A percentile compares a stretch with the other conserved stretches of the same genome.
These are phyloP conservation scores for Boletus tomentosulus DNA, from an alignment of 768 basidiomycete genomes.

Conservation along the genomic window DNA sequence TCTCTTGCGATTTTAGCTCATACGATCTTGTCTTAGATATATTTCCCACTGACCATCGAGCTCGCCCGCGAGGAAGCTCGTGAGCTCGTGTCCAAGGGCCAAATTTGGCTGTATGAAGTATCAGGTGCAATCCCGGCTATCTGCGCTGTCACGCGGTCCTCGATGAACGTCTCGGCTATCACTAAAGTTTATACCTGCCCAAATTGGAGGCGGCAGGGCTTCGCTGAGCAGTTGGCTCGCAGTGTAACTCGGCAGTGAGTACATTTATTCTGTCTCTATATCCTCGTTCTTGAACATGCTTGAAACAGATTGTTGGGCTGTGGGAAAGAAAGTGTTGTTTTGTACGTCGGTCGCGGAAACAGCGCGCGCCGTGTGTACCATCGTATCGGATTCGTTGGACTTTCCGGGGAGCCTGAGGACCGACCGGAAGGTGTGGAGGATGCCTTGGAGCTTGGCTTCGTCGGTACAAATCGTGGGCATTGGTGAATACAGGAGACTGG, in stretches of 20 bases:
- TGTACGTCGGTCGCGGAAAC: slow-evolving; percentile 54
- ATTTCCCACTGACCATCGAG: slow-evolving; percentile 40
- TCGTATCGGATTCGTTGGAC: slow-evolving; percentile 49
- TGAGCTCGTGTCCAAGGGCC: slow-evolving; percentile 45
- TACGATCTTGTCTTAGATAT: slow-evolving; percentile 31
- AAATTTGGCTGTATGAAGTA: slow-evolving; percentile 51
- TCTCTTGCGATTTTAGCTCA: slow-evolving; percentile 4
- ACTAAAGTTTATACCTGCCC: slow-evolving; percentile 56
- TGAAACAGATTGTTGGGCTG: slow-evolving; percentile 35
- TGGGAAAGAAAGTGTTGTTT: slow-evolving; percentile 45
- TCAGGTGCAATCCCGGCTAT: slow-evolving; percentile 42
- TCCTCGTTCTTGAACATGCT: background rate
- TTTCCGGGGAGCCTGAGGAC: slow-evolving; percentile 33
- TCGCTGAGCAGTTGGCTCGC: slow-evolving; percentile 50
- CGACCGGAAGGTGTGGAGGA: slow-evolving; percentile 41
- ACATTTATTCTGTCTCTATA: background rate
- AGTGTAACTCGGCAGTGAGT: slow-evolving; percentile 42
- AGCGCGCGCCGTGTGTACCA: slow-evolving; percentile 49
- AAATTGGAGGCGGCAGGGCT: slow-evolving; percentile 41
- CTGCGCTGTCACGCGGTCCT: slow-evolving; percentile 55
- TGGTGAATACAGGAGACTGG: slow-evolving; percentile 36
- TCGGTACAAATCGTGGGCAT: slow-evolving; percentile 44
- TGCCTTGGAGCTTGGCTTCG: slow-evolving; percentile 52
- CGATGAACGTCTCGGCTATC: slow-evolving; percentile 46
- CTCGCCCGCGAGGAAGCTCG: slow-evolving; percentile 41